A percentile compares a stretch with the other conserved stretches of the same genome.
These are phyloP conservation scores for Diaporthe longicolla DNA, from an alignment of 2,329 filamentous ascomycete species.

Conservation along the genomic window DNA sequence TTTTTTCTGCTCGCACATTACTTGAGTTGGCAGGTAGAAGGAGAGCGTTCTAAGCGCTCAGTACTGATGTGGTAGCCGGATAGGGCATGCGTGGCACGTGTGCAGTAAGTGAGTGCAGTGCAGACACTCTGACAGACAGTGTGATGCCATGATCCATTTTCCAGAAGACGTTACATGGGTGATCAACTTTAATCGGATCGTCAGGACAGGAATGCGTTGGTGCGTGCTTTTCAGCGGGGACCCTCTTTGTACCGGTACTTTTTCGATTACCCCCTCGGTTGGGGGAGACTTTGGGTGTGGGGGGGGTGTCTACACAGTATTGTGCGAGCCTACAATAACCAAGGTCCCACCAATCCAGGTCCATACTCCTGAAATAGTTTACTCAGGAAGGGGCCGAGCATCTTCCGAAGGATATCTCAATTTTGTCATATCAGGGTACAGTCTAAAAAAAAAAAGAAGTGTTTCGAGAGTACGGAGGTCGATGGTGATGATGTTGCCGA, in stretches of 20 bases:
- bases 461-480: constrained; percentile 13
- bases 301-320: background rate
- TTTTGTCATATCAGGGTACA: background rate
- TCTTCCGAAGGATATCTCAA: constrained; percentile 8
- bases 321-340: constrained; percentile 1
- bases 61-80: background rate
- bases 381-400: constrained; percentile 18
- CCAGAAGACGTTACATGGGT: constrained; percentile 31
- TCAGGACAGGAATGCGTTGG: constrained; percentile 29
- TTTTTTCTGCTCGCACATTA: background rate
- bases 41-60: background rate
- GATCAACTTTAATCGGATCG: constrained; percentile 34
- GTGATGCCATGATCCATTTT: constrained; percentile 25
- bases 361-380: constrained; percentile 33
- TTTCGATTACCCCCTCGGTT: constrained; percentile 4
- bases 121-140: background rate
- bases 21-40: background rate
- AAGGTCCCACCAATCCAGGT: background rate
- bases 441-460: background rate
- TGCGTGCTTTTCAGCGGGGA: constrained; percentile 31
- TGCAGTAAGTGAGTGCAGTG: background rate
- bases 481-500: background rate
- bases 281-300: background rate
- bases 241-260: constrained; percentile 22
- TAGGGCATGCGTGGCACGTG: constrained; percentile 5